Evolutionary conservation across 805 yeast genomes (phyloP), one percentile per base, ranked within the genome.

Genomic region (Blastobotrys chiropterorum): DNA sequence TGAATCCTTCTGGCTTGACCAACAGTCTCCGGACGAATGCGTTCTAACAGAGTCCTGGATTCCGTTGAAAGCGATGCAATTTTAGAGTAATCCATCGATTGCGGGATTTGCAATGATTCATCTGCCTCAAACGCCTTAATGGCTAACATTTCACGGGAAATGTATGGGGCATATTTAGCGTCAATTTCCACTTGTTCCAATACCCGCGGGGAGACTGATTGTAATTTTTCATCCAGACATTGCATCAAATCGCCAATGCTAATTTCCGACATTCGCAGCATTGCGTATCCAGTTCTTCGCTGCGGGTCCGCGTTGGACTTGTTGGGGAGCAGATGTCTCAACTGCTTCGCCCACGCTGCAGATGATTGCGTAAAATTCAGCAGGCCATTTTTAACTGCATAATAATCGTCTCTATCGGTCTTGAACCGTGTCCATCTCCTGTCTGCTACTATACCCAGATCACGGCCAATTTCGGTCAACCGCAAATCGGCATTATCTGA

Each of bases 1-100:
- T 94, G 95, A 11, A 92, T 85, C 59, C 98, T 75, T 64, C 96
- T 77, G 0, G 98, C 98, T 65, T 94, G 98, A 0, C 98, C 98
- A 44, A 94, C 80, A 0, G 97, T 94, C 50, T 80, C 80, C 0
- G 99, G 99, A 55, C 86, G 84, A 14, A 88, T 81, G 8, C 76
- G 74, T 60, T 88, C 86, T 50, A 94, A 72, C 8, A 86, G 69
- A 15, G 72, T 73, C 52, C 85, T 79, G 26, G 83, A 90, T 63
- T 92, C 97, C 21, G 79, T 74, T 1, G 95, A 86, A n/a, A 92
- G 68, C 0, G 87, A 79, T 15, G 79, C 75, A 48, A 84, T 59
- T 13, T 72, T 62, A 11, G 75, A 60, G 64, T 90, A 92, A 56
- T 83, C 84, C 59, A 77, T 80, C 53, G 81, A 75, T 2, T 60